Evolutionary conservation across 495 filamentous ascomycete genomes (phyloP).

Genomic region (Hypoxylon trugodes): DNA sequence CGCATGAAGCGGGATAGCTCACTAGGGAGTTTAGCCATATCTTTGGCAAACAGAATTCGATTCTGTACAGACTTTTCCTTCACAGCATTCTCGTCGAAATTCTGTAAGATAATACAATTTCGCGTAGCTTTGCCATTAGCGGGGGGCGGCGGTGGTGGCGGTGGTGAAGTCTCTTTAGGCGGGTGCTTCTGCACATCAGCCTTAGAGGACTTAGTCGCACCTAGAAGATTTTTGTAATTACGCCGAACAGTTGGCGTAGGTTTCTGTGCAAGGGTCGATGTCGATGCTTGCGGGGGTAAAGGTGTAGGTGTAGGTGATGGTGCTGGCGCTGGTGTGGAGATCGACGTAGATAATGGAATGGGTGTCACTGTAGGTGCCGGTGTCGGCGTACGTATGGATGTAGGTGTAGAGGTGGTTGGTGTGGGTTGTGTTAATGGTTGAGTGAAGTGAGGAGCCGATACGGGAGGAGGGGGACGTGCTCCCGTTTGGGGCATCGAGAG

Average conservation of each 20-base stretch:
- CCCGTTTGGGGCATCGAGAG: constrained; percentile 49
- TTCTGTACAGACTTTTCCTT: constrained; percentile 64
- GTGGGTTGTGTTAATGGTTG: constrained; percentile 32
- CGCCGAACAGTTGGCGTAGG: constrained; percentile 12
- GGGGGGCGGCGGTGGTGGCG: constrained; percentile 36
- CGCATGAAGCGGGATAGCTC: constrained; percentile 42
- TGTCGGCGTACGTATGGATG: background rate
- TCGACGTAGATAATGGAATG: background rate
- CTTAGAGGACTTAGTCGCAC: constrained; percentile 21
- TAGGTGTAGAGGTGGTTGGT: constrained; percentile 16
- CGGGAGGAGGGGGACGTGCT: constrained; percentile 26
- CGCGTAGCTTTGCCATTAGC: constrained; percentile 50
- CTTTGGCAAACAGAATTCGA: constrained; percentile 61
- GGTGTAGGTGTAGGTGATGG: constrained; percentile 16
- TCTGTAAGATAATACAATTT: constrained; percentile 65
- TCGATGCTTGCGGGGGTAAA: constrained; percentile 2
- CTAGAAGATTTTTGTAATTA: constrained; percentile 19
- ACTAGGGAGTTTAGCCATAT: constrained; percentile 63
- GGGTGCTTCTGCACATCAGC: constrained; percentile 40
- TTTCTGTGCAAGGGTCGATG: constrained; percentile 3
- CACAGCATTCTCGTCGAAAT: constrained; percentile 62
- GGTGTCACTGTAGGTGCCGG: constrained; percentile 1
- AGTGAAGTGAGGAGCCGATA: constrained; percentile 14
- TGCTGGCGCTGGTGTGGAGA: constrained; percentile 5
- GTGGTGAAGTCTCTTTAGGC: constrained; percentile 31